A percentile compares a stretch with the other conserved stretches of the same genome.
Evolutionary conservation across 352 stramenopile genomes (phyloP).

Genomic region (Phytophthora boehmeriae): DNA sequence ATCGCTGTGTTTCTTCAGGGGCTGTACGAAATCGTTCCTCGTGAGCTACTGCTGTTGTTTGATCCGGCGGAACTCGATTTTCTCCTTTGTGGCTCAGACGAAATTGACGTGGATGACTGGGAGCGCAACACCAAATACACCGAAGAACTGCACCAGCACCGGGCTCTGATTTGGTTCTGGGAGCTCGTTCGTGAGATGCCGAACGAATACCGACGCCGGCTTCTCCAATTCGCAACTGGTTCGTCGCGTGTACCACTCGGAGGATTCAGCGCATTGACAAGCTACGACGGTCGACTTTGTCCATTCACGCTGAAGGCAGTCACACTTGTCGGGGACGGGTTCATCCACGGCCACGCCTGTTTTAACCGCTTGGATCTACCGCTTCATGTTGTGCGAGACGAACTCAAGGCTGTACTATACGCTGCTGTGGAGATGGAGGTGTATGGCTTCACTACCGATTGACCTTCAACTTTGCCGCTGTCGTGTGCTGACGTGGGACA

Average conservation of each 20-base stretch:
- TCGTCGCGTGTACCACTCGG: constrained; percentile 55
- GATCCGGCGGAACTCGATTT: constrained; percentile 96
- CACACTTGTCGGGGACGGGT: constrained; percentile 37
- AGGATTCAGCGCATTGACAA: constrained; percentile 57
- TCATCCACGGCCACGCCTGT: constrained; percentile 62
- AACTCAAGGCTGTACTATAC: constrained; percentile 63
- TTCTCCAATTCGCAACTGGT: constrained; percentile 66
- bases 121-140: constrained; percentile 74
- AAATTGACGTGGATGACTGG: constrained; percentile 95
- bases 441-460: constrained; percentile 70
- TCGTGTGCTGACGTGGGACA: too few species aligned
- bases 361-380: constrained; percentile 93
- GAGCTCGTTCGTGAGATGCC: constrained; percentile 75
- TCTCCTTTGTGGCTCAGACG: constrained; percentile 92
- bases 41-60: constrained; percentile 92
- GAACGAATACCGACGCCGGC: constrained; percentile 44
- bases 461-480: constrained; percentile 10
- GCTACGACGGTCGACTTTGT: constrained; percentile 54
- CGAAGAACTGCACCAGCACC: constrained; percentile 33
- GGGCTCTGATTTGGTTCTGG: constrained; percentile 43
- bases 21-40: constrained; percentile 95
- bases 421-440: constrained; percentile 53
- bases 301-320: constrained; percentile 56
- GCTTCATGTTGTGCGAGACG: constrained; percentile 87
- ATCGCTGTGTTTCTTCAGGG: constrained; percentile 86